Conservation (phyloP, 2,329 filamentous ascomycete genomes). For the Aspergillus sp. region DNA sequence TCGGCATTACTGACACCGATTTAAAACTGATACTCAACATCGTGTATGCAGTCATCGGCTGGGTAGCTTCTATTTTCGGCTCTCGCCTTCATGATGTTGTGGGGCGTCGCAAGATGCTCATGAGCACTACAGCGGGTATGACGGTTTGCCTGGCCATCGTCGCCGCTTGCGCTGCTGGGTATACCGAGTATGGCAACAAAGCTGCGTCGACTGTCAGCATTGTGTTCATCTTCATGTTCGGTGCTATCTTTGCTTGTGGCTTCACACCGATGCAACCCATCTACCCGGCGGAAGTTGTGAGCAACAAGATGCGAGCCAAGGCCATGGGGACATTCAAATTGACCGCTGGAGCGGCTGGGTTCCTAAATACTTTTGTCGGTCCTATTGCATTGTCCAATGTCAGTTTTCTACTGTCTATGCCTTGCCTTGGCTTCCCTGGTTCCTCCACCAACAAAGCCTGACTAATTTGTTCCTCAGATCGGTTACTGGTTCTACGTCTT, state of each 20-base stretch:
- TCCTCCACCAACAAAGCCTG: neutral
- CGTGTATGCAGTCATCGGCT: constrained; percentile 8
- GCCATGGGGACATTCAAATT: constrained; percentile 46
- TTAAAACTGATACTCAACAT: constrained; percentile 9
- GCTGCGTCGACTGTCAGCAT: constrained; percentile 36
- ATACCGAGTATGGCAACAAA: constrained; percentile 4
- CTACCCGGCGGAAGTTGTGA: constrained; percentile 55
- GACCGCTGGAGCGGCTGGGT: constrained; percentile 9
- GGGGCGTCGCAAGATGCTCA: constrained; percentile 10
- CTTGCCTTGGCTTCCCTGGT: too few relatives aligned
- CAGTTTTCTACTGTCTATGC: neutral
- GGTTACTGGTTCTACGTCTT: constrained; percentile 33
- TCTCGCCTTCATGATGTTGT: constrained; percentile 10
- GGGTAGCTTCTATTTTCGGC: constrained; percentile 5
- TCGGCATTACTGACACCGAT: constrained; percentile 6
- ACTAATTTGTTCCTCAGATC: constrained; percentile 4
- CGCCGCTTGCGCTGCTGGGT: constrained; percentile 7
- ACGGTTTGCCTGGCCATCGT: constrained; percentile 9
- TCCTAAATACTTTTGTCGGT: constrained; percentile 9
- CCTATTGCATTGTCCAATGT: constrained; percentile 9
- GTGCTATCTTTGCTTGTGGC: constrained; percentile 46
- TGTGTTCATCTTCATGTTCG: constrained; percentile 56
- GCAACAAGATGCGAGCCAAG: constrained; percentile 56
- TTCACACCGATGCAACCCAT: constrained; percentile 48
- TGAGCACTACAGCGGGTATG: constrained; percentile 8